phyloP scores from a whole-genome alignment of 805 yeast genomes.

The Candida corydali region DNA sequence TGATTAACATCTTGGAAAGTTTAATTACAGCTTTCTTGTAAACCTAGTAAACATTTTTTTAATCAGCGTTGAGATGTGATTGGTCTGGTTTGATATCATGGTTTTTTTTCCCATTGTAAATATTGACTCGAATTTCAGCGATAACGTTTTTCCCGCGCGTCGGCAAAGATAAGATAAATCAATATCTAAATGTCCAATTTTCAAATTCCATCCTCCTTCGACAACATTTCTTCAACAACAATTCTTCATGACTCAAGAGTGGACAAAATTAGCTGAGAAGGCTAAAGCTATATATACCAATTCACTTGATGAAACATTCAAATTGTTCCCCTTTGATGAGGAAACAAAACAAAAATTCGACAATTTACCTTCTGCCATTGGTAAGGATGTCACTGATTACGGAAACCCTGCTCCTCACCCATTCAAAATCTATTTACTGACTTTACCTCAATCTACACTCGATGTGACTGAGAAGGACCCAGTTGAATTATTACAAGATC shows the following conservation, averaged over 20 bases:
- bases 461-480: conserved; percentile 18
- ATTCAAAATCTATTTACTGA: conserved; percentile 12
- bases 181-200: background rate
- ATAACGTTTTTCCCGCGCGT: background rate
- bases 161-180: background rate
- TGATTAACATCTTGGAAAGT: too few species aligned
- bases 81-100: too few species aligned
- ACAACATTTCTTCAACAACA: conserved; percentile 8
- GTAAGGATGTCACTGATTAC: conserved; percentile 13
- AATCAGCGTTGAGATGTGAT: too few species aligned
- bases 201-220: too few species aligned
- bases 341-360: conserved; percentile 10
- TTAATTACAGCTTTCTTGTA: too few species aligned
- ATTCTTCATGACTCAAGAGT: conserved; percentile 9
- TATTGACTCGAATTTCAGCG: background rate
- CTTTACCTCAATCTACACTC: conserved; percentile 12
- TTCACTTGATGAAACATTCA: conserved; percentile 15
- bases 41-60: too few species aligned
- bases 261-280: conserved; percentile 14
- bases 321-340: conserved; percentile 16
- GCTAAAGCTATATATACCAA: conserved; percentile 12
- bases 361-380: conserved; percentile 16
- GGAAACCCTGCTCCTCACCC: conserved; percentile 19
- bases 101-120: too few species aligned
- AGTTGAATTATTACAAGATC: conserved; percentile 11